Evolutionary conservation across 1,139 yeast species (phyloP).

Genomic region (Yamadazyma triangularis): DNA sequence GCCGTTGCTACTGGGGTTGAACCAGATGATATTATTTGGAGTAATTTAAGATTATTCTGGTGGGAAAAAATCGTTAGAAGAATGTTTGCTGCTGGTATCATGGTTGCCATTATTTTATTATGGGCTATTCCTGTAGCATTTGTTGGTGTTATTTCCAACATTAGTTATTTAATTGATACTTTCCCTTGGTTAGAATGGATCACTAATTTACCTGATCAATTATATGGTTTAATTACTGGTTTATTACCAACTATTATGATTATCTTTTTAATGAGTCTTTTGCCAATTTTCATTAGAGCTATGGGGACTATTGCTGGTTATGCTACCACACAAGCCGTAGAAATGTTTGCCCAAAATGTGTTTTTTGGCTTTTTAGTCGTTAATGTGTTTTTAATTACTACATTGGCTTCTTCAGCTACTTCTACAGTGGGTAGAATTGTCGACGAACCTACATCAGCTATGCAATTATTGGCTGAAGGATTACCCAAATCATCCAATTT

Average conservation of each 20-base stretch:
- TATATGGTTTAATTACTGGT: slow-evolving; percentile 81
- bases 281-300: slow-evolving; percentile 73
- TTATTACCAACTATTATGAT: slow-evolving; percentile 66
- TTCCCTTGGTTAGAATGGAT: slow-evolving; percentile 70
- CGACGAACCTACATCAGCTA: slow-evolving; percentile 60
- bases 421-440: slow-evolving; percentile 68
- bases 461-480: slow-evolving; percentile 63
- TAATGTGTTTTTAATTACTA: slow-evolving; percentile 66
- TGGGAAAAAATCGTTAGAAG: slow-evolving; percentile 70
- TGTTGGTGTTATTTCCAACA: slow-evolving; percentile 88
- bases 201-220: slow-evolving; percentile 56
- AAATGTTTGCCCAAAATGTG: slow-evolving; percentile 69
- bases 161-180: slow-evolving; percentile 63
- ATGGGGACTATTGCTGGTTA: slow-evolving; percentile 69
- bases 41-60: slow-evolving; percentile 73
- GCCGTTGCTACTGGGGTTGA: slow-evolving; percentile 53
- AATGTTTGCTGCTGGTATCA: slow-evolving; percentile 54
- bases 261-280: slow-evolving; percentile 64
- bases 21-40: slow-evolving; percentile 64
- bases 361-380: slow-evolving; percentile 69
- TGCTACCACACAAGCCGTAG: slow-evolving; percentile 60
- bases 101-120: slow-evolving; percentile 56
- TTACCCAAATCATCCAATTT: slow-evolving; percentile 91
- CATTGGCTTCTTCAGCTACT: slow-evolving; percentile 68
- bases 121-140: slow-evolving; percentile 95